These are phyloP conservation scores for Mycena capillaripes DNA, from an alignment of 768 basidiomycete species.

Conservation along the genomic window DNA sequence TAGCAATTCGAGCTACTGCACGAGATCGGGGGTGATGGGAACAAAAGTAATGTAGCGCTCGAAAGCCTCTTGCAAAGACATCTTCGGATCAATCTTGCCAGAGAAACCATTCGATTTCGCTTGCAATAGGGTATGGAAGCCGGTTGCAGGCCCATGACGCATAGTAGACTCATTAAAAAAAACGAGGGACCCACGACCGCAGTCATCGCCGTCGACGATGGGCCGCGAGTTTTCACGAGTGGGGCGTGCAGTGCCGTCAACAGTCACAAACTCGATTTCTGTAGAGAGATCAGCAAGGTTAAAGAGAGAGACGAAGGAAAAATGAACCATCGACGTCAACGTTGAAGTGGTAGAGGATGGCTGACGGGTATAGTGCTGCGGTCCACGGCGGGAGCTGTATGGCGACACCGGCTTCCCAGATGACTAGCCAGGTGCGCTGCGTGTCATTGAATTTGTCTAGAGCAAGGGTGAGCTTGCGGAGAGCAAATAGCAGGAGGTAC, in stretches of 20 bases:
- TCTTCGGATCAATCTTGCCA: no score
- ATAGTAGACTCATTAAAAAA: constrained; percentile 1
- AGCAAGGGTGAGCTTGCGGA: background rate
- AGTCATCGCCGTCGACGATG: background rate
- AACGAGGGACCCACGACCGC: background rate
- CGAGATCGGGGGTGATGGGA: no score
- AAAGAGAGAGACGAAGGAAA: no score
- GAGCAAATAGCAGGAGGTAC: background rate
- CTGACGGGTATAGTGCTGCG: constrained; percentile 46
- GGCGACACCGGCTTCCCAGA: constrained; percentile 50
- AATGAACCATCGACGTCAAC: constrained; percentile 43
- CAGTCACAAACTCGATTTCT: background rate
- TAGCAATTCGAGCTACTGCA: no score
- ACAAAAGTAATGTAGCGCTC: no score
- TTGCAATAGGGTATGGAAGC: no score
- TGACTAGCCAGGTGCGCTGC: constrained; percentile 44
- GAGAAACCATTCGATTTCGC: no score
- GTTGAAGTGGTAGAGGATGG: constrained; percentile 51
- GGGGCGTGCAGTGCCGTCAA: background rate
- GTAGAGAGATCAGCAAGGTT: background rate
- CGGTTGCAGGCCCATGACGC: no score
- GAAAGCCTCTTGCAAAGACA: no score
- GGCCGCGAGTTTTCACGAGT: background rate
- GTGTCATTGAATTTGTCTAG: constrained; percentile 39
- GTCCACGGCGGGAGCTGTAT: constrained; percentile 50